Evolutionary conservation across 2,329 filamentous ascomycete genomes (phyloP).

Genomic region (Berkeleyomyces basicola): DNA sequence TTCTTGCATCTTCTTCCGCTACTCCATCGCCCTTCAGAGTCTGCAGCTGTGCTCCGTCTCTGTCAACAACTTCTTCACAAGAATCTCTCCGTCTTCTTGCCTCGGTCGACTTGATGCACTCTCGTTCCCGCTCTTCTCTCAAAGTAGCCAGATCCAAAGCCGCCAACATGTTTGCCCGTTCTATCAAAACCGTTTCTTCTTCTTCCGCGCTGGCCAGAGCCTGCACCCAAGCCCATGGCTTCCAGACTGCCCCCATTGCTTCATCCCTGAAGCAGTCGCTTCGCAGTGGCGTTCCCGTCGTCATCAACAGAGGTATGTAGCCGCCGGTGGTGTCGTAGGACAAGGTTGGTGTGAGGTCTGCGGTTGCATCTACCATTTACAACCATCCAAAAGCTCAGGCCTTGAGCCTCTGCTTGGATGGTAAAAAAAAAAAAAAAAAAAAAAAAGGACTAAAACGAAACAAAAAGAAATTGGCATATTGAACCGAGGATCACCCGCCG

Average conservation of each 20-base stretch:
- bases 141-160: neutral
- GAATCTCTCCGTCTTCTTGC: neutral
- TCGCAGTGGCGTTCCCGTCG: neutral
- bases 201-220: constrained; percentile 1
- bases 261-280: neutral
- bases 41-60: neutral
- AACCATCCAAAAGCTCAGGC: neutral
- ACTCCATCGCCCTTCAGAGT: neutral
- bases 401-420: neutral
- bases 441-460: neutral
- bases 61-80: neutral
- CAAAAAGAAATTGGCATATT: neutral
- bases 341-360: neutral
- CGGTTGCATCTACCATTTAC: neutral
- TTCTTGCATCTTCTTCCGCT: neutral
- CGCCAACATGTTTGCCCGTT: constrained; percentile 10
- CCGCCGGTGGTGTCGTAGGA: neutral
- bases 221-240: neutral
- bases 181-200: constrained; percentile 7
- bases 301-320: neutral
- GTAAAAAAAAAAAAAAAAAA: neutral
- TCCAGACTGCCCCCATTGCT: neutral
- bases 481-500: neutral
- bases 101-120: neutral
- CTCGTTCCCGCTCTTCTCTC: neutral